Evolutionary conservation across 495 filamentous ascomycete genomes (phyloP).

Genomic region (Tuber aestivum): DNA sequence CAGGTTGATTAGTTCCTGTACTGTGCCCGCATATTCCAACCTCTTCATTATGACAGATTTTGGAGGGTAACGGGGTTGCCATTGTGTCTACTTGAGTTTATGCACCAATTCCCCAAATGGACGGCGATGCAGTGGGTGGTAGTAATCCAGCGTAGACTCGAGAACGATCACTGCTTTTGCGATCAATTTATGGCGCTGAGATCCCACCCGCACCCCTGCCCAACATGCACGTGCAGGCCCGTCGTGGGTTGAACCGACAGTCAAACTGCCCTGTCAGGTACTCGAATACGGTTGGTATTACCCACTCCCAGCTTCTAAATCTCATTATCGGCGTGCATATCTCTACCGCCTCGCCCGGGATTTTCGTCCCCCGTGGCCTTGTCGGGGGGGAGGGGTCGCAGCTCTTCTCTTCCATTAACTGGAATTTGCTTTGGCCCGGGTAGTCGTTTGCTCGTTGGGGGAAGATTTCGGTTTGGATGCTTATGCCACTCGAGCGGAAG

Average conservation of each 20-base stretch:
- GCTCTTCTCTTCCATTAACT: slow-evolving; percentile 29
- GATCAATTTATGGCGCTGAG: slow-evolving; percentile 25
- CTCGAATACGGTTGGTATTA: slow-evolving; percentile 23
- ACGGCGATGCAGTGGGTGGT: slow-evolving; percentile 25
- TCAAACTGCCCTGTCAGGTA: slow-evolving; percentile 22
- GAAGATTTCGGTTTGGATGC: slow-evolving; percentile 25
- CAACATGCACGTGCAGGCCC: slow-evolving; percentile 38
- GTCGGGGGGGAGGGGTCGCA: slow-evolving; percentile 23
- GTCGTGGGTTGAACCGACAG: slow-evolving; percentile 33
- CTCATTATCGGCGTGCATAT: slow-evolving; percentile 39
- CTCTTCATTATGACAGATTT: slow-evolving; percentile 22
- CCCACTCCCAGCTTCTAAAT: slow-evolving; percentile 22
- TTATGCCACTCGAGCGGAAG: slow-evolving; percentile 21
- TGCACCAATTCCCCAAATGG: slow-evolving; percentile 34
- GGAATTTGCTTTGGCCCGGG: slow-evolving; percentile 25
- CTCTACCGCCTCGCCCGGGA: slow-evolving; percentile 30
- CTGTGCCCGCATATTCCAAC: slow-evolving; percentile 15
- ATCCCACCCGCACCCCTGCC: slow-evolving; percentile 31
- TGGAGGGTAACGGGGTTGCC: slow-evolving; percentile 11
- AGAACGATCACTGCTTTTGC: slow-evolving; percentile 37
- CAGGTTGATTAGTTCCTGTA: slow-evolving; percentile 23
- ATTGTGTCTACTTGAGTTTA: slow-evolving; percentile 29
- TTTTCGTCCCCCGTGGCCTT: slow-evolving; percentile 3
- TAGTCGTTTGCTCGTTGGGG: slow-evolving; percentile 16
- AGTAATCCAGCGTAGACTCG: slow-evolving; percentile 32